Evolutionary conservation across 371 early-diverging fungal genomes (phyloP), one percentile per base, ranked within the genome.

Genomic region (Lichtheimia ramosa): DNA sequence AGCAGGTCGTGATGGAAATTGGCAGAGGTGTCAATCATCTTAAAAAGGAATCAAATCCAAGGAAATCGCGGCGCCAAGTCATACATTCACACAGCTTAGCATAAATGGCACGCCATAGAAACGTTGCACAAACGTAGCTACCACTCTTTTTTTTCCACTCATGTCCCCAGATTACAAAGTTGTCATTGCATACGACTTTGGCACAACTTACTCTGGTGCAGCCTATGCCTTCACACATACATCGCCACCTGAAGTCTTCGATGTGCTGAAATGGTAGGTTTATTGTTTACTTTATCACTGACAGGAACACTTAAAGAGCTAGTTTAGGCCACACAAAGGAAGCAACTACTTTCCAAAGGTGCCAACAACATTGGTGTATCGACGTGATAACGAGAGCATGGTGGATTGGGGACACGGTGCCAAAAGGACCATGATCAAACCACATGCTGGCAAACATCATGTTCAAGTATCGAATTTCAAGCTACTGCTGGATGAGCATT

Each of bases 141-240:
- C 34, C 10, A 8, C 34, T 34, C 27, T 27, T 27, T 27, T 34
- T 8, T 34, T 34, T 34, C 10, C 34, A 5, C 5, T 8, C 34
- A 46, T 46, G 46, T 46, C 46, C 16, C 10, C 46, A 12, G 60
- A 69, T n/a, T 79, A 76, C 56, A 79, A 79, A 48, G 60, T 80
- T 3, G 71, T 80, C 3, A 73, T 80, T 59, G 69, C 77, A 2
- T 80, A 80, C 55, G 81, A 81, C 39, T 81, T 81, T 59, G 81
- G 81, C 25, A 81, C 81, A 1, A 81, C 81, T 5, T 79, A 65
- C 24, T 77, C 81, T 4, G 85, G 85, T n/a, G 82, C 82, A 28
- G 81, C 85, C 18, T 85, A 83, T 66, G 80, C 83, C 7, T 81
- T 81, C 46, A 74, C 77, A 3, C 83, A 82, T 51, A 73, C 73